Conservation (phyloP, 192 early-diverging fungal species). For the Chytriomyces confervae region DNA sequence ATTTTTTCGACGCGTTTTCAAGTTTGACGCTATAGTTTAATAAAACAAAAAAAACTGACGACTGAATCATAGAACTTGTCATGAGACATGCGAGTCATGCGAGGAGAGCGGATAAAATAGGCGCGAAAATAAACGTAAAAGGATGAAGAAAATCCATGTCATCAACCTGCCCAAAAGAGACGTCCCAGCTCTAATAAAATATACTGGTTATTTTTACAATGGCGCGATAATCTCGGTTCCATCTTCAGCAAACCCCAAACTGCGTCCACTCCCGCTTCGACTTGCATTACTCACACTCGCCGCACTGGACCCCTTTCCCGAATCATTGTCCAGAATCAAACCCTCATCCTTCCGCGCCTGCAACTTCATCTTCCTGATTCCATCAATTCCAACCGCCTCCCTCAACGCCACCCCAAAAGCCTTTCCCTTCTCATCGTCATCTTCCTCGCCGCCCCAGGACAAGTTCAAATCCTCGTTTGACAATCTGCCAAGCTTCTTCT, state of each 20-base stretch:
- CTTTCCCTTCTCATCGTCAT: conserved; percentile 11
- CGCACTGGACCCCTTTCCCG: conserved; percentile 34
- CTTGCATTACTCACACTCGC: conserved; percentile 27
- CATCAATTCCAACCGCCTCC: conserved; percentile 27
- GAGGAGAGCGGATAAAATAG: too few species aligned
- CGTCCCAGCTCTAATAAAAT: too few species aligned
- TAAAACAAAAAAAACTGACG: too few species aligned
- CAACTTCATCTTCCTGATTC: conserved; percentile 16
- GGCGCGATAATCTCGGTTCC: conserved; percentile 24
- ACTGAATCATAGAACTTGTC: too few species aligned
- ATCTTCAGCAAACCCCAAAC: conserved; percentile 31
- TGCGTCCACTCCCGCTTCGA: conserved; percentile 40
- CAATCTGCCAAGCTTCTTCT: conserved; percentile 48
- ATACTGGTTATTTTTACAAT: too few species aligned
- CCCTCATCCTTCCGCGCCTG: conserved; percentile 13
- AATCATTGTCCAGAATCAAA: conserved; percentile 27
- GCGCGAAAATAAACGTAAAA: too few species aligned
- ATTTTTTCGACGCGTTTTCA: too few species aligned
- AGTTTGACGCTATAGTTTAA: too few species aligned
- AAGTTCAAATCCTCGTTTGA: conserved; percentile 50
- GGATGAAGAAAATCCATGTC: too few species aligned
- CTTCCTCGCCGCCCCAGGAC: conserved; percentile 51
- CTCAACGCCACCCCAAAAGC: background rate
- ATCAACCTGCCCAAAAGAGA: too few species aligned
- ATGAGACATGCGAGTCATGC: too few species aligned